These are phyloP conservation scores for Suillus cothurnatus DNA, from an alignment of 768 basidiomycete genomes.

Conservation along the genomic window DNA sequence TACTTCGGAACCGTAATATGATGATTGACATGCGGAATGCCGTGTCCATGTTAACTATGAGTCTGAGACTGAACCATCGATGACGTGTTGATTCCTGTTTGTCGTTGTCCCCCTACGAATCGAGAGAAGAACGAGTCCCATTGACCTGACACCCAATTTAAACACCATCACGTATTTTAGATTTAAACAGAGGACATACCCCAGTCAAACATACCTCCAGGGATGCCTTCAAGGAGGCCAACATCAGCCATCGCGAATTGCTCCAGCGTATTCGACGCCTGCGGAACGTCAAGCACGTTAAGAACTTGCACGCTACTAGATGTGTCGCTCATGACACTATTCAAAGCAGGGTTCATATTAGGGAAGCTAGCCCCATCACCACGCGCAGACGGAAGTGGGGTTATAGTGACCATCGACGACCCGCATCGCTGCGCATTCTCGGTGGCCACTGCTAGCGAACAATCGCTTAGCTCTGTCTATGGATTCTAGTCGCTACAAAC, in stretches of 20 bases:
- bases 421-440: conserved; percentile 20
- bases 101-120: conserved; percentile 33
- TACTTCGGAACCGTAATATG: not conserved
- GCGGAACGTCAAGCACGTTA: conserved; percentile 69
- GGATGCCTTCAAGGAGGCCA: conserved; percentile 76
- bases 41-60: not conserved
- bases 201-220: conserved; percentile 88
- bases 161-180: not conserved
- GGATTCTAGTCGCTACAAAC: conserved; percentile 21
- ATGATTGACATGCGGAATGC: not conserved
- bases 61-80: not conserved
- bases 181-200: conserved; percentile 47
- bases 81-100: not conserved
- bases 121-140: conserved; percentile 84
- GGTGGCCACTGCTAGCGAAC: conserved; percentile 16
- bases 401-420: conserved; percentile 58
- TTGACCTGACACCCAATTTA: conserved; percentile 52
- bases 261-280: conserved; percentile 55
- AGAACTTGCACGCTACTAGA: conserved; percentile 70
- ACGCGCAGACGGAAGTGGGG: conserved; percentile 40
- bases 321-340: conserved; percentile 39
- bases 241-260: conserved; percentile 68
- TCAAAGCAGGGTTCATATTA: conserved; percentile 81
- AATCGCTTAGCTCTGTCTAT: conserved; percentile 7
- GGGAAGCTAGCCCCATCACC: conserved; percentile 37